Conservation (phyloP, 768 basidiomycete species). For the Daedaleopsis sinensis region DNA sequence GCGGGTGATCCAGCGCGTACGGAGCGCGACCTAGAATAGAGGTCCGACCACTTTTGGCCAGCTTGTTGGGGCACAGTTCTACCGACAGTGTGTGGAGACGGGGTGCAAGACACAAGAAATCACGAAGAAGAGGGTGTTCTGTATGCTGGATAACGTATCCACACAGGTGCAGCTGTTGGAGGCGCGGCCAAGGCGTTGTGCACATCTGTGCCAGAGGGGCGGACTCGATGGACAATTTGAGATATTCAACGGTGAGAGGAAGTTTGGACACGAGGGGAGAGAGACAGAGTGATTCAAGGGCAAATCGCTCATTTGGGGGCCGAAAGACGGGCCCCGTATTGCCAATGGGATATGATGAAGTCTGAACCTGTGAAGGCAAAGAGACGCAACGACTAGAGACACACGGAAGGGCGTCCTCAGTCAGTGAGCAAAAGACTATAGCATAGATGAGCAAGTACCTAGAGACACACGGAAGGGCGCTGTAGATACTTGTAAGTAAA, state of each 20-base stretch:
- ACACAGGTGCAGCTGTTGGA: not conserved
- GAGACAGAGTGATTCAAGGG: not conserved
- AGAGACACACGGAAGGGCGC: no score
- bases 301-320: not conserved
- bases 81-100: not conserved
- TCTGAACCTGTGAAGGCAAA: no score
- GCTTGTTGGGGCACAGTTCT: not conserved
- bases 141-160: not conserved
- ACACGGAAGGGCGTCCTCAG: no score
- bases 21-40: not conserved
- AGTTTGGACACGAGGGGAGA: not conserved
- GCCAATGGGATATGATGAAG: no score
- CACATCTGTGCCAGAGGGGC: not conserved
- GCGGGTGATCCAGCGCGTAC: not conserved
- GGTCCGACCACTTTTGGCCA: not conserved
- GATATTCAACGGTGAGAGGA: not conserved
- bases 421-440: no score
- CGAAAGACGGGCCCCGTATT: not conserved
- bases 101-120: not conserved
- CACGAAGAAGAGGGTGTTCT: not conserved
- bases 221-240: not conserved
- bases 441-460: no score
- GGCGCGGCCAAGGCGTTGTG: not conserved
- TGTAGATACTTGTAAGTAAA: no score
- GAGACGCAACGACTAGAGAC: no score